These are phyloP conservation scores for Copromyces sp. DNA, from an alignment of 495 filamentous ascomycete species.

Conservation along the genomic window DNA sequence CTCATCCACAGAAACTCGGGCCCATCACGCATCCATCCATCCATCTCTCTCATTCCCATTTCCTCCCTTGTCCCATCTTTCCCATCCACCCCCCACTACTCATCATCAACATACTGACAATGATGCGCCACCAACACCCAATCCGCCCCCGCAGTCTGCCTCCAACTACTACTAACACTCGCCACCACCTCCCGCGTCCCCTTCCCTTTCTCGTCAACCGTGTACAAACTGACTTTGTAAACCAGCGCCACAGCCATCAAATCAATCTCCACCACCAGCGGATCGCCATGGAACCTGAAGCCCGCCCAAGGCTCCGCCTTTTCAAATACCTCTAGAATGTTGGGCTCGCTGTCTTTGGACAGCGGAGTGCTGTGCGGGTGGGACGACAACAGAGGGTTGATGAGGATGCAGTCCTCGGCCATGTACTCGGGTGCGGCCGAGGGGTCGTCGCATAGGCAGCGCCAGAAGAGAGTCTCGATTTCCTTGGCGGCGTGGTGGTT, in stretches of 20 bases:
- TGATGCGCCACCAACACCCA: slow-evolving; percentile 24
- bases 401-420: slow-evolving; percentile 28
- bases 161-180: slow-evolving; percentile 14
- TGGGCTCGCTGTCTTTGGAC: slow-evolving; percentile 16
- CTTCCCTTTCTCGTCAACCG: slow-evolving; percentile 8
- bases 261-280: slow-evolving; percentile 26
- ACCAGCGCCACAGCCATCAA: slow-evolving; percentile 24
- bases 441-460: slow-evolving; percentile 25
- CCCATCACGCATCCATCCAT: background rate
- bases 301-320: slow-evolving; percentile 12
- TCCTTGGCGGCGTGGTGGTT: slow-evolving; percentile 27
- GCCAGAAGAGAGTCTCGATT: slow-evolving; percentile 26
- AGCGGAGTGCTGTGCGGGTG: slow-evolving; percentile 10
- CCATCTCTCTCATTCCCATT: background rate
- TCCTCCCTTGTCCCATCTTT: background rate
- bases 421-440: slow-evolving; percentile 22
- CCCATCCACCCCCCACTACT: slow-evolving; percentile 4
- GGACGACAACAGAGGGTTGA: slow-evolving; percentile 22
- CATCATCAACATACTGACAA: slow-evolving; percentile 20
- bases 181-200: slow-evolving; percentile 19
- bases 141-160: slow-evolving; percentile 29
- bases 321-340: slow-evolving; percentile 14
- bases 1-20: background rate
- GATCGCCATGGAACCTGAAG: slow-evolving; percentile 19
- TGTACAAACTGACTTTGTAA: slow-evolving; percentile 23